Conservation (phyloP, 2,329 filamentous ascomycete species). For the Trichoderma aggressivum region DNA sequence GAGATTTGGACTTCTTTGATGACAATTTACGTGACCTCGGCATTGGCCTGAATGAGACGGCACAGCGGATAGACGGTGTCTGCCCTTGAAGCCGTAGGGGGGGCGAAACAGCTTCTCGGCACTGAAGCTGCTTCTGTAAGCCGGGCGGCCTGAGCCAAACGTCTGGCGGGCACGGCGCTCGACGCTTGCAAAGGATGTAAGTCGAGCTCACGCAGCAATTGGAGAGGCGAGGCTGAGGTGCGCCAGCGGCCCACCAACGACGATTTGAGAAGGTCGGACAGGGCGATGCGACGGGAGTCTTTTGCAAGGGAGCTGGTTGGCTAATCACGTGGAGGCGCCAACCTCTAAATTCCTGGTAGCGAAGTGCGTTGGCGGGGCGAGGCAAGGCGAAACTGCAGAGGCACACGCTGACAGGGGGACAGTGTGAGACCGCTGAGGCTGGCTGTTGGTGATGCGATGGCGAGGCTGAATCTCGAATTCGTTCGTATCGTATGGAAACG, state of each 20-base stretch:
- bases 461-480: not conserved
- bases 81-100: not conserved
- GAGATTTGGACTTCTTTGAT: constrained; percentile 23
- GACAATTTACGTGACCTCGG: constrained; percentile 28
- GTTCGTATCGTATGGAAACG: not conserved
- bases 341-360: constrained; percentile 9
- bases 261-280: constrained; percentile 12
- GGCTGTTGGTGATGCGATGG: not conserved
- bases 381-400: not conserved
- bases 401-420: not conserved
- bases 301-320: constrained; percentile 5
- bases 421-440: not conserved
- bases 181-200: constrained; percentile 33
- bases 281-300: not conserved
- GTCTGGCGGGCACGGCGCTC: constrained; percentile 29
- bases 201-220: constrained; percentile 30
- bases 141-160: constrained; percentile 25
- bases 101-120: constrained; percentile 2
- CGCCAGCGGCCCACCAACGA: constrained; percentile 17
- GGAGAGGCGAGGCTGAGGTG: constrained; percentile 22
- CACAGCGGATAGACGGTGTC: not conserved
- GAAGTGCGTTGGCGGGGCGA: constrained; percentile 6
- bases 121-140: constrained; percentile 7
- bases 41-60: constrained; percentile 30
- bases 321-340: constrained; percentile 23